Evolutionary conservation across 208 protist genomes (phyloP).

Genomic region (Acanthamoeba rhysodes): DNA sequence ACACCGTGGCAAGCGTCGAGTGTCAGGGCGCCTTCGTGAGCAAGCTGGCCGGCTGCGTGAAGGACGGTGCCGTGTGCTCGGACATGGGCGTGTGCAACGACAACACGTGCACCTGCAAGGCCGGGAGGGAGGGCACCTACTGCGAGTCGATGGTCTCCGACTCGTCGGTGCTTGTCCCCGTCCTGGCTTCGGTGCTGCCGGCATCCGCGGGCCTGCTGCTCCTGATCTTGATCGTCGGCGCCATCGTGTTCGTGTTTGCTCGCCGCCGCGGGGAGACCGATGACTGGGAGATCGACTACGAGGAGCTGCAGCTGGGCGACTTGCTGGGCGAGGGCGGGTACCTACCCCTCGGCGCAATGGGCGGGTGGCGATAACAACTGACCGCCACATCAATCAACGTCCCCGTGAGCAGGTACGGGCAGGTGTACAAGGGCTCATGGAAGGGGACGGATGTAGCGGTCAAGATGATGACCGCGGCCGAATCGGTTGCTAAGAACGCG

Average conservation of each 20-base stretch:
- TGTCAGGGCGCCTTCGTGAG: neutral
- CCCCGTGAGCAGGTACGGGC: neutral
- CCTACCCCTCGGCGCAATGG: too few species aligned
- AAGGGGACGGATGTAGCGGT: neutral
- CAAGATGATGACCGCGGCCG: constrained; percentile 7
- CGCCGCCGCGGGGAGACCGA: neutral
- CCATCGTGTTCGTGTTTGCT: neutral
- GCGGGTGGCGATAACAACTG: too few species aligned
- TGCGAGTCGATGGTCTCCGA: neutral
- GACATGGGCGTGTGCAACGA: neutral
- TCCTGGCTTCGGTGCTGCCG: neutral
- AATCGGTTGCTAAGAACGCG: neutral
- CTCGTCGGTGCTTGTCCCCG: neutral
- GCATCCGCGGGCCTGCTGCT: neutral
- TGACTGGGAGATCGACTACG: neutral
- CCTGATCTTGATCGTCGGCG: neutral
- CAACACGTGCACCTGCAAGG: neutral
- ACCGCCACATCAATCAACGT: too few species aligned
- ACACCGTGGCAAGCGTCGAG: neutral
- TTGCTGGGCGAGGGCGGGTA: neutral
- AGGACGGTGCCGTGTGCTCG: neutral
- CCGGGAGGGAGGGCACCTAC: neutral
- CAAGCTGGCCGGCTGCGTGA: neutral
- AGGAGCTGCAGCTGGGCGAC: neutral
- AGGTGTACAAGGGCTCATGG: neutral